Evolutionary conservation across 805 yeast species (phyloP).

Genomic region (Clavispora santaluciae): DNA sequence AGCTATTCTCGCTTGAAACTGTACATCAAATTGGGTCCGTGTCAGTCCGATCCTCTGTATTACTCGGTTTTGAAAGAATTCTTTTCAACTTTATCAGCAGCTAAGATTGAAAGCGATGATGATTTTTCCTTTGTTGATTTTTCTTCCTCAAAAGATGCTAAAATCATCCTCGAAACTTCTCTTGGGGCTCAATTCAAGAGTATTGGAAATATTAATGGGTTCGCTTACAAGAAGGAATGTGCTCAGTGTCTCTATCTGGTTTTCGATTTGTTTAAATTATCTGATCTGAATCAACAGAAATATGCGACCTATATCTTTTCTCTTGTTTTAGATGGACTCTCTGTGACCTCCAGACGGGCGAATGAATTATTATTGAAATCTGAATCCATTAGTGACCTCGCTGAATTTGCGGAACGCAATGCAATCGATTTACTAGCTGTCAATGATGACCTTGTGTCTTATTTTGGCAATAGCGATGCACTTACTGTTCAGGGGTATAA

Average conservation of each 20-base stretch:
- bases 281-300: background rate
- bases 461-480: slow-evolving; percentile 1
- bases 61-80: slow-evolving; percentile 29
- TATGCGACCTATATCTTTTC: slow-evolving; percentile 2
- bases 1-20: slow-evolving; percentile 37
- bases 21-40: slow-evolving; percentile 49
- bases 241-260: slow-evolving; percentile 18
- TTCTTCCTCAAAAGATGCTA: slow-evolving; percentile 16
- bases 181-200: slow-evolving; percentile 16
- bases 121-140: slow-evolving; percentile 19
- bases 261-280: slow-evolving; percentile 10
- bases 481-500: background rate
- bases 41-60: slow-evolving; percentile 48
- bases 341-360: slow-evolving; percentile 1
- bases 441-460: slow-evolving; percentile 1
- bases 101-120: slow-evolving; percentile 7
- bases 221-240: slow-evolving; percentile 16
- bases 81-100: slow-evolving; percentile 14
- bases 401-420: background rate
- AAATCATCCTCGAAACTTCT: slow-evolving; percentile 13
- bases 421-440: background rate
- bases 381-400: slow-evolving; percentile 3
- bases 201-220: slow-evolving; percentile 11
- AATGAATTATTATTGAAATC: slow-evolving; percentile 2
- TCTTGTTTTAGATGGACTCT: slow-evolving; percentile 7